Evolutionary conservation across 2,329 filamentous ascomycete species (phyloP).

Genomic region (Verticillium longisporum): DNA sequence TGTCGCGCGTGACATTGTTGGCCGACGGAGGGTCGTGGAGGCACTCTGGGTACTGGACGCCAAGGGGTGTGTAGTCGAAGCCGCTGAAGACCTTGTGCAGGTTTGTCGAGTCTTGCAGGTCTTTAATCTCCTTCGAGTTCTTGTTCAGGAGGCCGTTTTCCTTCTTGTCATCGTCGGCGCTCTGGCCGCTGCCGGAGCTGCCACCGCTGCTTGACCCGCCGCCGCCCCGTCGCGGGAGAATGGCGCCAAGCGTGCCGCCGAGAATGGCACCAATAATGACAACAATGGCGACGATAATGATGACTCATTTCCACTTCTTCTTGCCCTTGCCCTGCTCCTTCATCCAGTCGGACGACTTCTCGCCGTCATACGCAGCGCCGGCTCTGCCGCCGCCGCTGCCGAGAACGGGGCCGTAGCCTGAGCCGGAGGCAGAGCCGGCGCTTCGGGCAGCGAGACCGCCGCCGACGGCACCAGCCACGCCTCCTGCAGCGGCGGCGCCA

Average conservation of each 20-base stretch:
- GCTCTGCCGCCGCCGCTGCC: slow-evolving; percentile 23
- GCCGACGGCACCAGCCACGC: slow-evolving; percentile 30
- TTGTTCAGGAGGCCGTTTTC: slow-evolving; percentile 65
- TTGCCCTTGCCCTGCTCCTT: slow-evolving; percentile 49
- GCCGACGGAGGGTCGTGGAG: slow-evolving; percentile 71
- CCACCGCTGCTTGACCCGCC: slow-evolving; percentile 15
- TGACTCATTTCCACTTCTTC: slow-evolving; percentile 64
- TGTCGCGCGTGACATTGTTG: slow-evolving; percentile 88
- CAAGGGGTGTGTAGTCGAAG: slow-evolving; percentile 90
- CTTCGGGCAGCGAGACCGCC: slow-evolving; percentile 22
- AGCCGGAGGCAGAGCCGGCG: slow-evolving; percentile 21
- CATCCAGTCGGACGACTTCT: slow-evolving; percentile 62
- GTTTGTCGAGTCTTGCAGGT: slow-evolving; percentile 69
- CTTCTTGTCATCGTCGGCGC: slow-evolving; percentile 51
- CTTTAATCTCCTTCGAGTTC: slow-evolving; percentile 73
- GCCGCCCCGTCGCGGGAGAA: slow-evolving; percentile 45
- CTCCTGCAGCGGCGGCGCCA: slow-evolving; percentile 39
- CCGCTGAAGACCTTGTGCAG: slow-evolving; percentile 92
- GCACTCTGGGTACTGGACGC: slow-evolving; percentile 85
- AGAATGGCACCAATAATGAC: slow-evolving; percentile 65
- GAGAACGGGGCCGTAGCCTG: slow-evolving; percentile 50
- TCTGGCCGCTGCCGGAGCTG: slow-evolving; percentile 29
- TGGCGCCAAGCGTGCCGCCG: slow-evolving; percentile 66
- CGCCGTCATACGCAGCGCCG: slow-evolving; percentile 26
- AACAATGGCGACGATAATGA: slow-evolving; percentile 57